Conservation (phyloP, 306 rosid genomes). For the Dalbergia oliveri region DNA sequence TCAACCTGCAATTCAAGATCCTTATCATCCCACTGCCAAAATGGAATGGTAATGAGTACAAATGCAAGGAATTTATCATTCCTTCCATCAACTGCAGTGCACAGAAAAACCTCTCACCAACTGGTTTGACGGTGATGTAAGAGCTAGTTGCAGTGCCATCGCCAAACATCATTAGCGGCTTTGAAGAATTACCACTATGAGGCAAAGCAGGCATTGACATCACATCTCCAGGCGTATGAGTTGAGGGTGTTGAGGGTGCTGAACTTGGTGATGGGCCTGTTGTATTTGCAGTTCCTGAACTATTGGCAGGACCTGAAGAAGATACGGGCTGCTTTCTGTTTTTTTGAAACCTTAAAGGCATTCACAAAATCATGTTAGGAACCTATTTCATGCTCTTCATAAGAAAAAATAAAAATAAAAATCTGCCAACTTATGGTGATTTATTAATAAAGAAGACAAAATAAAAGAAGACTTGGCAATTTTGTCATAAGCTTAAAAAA, state of each 20-base stretch:
- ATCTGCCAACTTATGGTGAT: constrained; percentile 17
- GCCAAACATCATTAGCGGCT: constrained; percentile 88
- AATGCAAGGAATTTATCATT: constrained; percentile 65
- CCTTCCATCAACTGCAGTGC: constrained; percentile 57
- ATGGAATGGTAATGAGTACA: constrained; percentile 87
- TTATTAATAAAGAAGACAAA: not conserved
- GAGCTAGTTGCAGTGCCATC: constrained; percentile 89
- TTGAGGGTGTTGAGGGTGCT: constrained; percentile 98
- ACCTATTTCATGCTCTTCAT: constrained; percentile 31
- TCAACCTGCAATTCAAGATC: constrained; percentile 99
- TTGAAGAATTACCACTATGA: constrained; percentile 85
- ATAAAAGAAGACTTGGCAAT: not conserved
- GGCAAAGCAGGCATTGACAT: constrained; percentile 96
- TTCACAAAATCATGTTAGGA: constrained; percentile 57
- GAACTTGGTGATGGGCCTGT: constrained; percentile 98
- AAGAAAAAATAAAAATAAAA: not conserved
- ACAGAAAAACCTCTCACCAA: constrained; percentile 70
- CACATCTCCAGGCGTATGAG: constrained; percentile 98
- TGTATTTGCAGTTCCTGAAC: constrained; percentile 97
- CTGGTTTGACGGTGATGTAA: constrained; percentile 93
- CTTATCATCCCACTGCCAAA: constrained; percentile 99
- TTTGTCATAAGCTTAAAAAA: constrained; percentile 5
- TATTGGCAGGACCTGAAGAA: constrained; percentile 99
- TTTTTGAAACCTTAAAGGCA: constrained; percentile 84
- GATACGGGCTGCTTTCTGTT: constrained; percentile 96